These are phyloP conservation scores for Amanita subjunquillea DNA, from an alignment of 768 basidiomycete genomes.

Conservation along the genomic window DNA sequence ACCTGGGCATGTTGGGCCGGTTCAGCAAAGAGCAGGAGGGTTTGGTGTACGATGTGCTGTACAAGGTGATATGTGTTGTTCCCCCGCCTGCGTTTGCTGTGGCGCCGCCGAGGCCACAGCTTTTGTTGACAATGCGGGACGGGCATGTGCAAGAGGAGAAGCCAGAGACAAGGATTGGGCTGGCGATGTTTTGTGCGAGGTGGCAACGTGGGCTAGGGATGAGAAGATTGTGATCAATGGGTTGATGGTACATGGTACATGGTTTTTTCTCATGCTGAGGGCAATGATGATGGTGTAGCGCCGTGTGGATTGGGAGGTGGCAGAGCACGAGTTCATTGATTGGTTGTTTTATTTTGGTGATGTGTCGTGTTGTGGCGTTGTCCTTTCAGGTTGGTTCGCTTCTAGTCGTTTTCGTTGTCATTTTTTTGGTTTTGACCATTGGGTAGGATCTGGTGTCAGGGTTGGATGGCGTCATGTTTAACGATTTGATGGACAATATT, in stretches of 20 bases:
- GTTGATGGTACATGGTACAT: slow-evolving; percentile 61
- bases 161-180: slow-evolving; percentile 82
- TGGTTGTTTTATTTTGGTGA: slow-evolving; percentile 96
- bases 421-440: background rate
- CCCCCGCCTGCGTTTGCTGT: slow-evolving; percentile 56
- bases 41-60: slow-evolving; percentile 85
- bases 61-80: slow-evolving; percentile 70
- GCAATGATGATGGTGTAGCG: slow-evolving; percentile 36
- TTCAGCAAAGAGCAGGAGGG: slow-evolving; percentile 86
- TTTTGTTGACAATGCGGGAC: slow-evolving; percentile 48
- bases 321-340: slow-evolving; percentile 94
- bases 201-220: slow-evolving; percentile 92
- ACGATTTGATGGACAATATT: too few relatives aligned
- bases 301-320: slow-evolving; percentile 81
- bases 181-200: slow-evolving; percentile 80
- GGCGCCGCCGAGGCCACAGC: slow-evolving; percentile 24
- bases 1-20: slow-evolving; percentile 66
- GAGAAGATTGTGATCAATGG: slow-evolving; percentile 90
- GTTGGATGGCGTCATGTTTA: too few relatives aligned
- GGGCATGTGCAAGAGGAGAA: slow-evolving; percentile 47
- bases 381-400: slow-evolving; percentile 71
- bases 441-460: too few relatives aligned
- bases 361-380: slow-evolving; percentile 63
- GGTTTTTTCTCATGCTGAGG: slow-evolving; percentile 4
- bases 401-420: background rate